Evolutionary conservation across 2,329 filamentous ascomycete species (phyloP).

Genomic region (Colletotrichum viniferum): DNA sequence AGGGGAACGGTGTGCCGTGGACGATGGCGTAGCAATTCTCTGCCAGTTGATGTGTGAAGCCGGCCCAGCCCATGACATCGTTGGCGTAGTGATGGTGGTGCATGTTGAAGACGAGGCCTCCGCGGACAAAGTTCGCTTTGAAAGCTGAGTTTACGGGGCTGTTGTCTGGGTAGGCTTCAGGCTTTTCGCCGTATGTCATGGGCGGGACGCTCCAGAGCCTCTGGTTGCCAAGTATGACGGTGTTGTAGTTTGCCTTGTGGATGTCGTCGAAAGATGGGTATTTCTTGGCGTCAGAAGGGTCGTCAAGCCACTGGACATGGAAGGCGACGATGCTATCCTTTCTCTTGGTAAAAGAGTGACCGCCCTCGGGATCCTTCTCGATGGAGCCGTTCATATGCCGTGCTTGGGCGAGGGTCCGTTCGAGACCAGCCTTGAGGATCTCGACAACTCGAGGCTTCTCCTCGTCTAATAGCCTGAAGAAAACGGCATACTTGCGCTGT

Average conservation of each 20-base stretch:
- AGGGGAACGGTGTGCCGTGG: constrained; percentile 32
- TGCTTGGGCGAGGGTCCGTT: constrained; percentile 38
- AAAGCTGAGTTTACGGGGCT: constrained; percentile 39
- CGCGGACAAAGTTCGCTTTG: constrained; percentile 45
- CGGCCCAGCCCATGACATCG: constrained; percentile 46
- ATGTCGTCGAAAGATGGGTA: constrained; percentile 38
- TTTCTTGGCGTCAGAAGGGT: constrained; percentile 3
- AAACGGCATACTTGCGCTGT: constrained; percentile 36
- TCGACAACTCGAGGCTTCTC: constrained; percentile 23
- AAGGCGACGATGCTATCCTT: constrained; percentile 37
- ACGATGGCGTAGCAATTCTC: constrained; percentile 43
- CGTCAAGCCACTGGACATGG: constrained; percentile 41
- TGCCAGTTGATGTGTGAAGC: constrained; percentile 41
- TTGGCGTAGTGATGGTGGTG: constrained; percentile 47
- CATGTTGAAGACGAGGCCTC: constrained; percentile 44
- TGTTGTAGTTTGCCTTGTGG: constrained; percentile 36
- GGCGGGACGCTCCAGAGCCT: constrained; percentile 36
- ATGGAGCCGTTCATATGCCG: constrained; percentile 43
- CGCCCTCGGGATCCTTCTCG: constrained; percentile 39
- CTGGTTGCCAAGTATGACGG: constrained; percentile 35
- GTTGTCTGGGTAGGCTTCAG: constrained; percentile 37
- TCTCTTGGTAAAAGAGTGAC: constrained; percentile 40
- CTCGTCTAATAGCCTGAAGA: constrained; percentile 38
- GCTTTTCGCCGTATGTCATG: constrained; percentile 44
- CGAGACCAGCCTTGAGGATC: constrained; percentile 37